Evolutionary conservation across 257 asterid species (phyloP).

Genomic region (Fraxinus excelsior): DNA sequence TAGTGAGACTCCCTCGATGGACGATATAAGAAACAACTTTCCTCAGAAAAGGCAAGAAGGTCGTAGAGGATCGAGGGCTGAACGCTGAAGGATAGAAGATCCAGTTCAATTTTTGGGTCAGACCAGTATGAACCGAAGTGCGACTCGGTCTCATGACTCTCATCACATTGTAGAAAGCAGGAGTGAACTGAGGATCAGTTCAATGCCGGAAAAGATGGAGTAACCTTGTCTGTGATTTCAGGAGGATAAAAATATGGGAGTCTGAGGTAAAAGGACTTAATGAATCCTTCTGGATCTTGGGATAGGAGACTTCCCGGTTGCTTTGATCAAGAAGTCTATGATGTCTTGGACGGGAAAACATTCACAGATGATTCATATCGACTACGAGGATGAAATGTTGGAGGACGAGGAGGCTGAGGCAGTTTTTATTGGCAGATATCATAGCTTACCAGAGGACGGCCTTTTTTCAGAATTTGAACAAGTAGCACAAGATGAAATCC

Average conservation of each 20-base stretch:
- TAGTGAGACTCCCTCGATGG: conserved; percentile 74
- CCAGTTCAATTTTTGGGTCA: conserved; percentile 36
- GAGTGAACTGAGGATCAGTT: conserved; percentile 65
- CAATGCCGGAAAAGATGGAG: conserved; percentile 87
- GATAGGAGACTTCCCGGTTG: conserved; percentile 62
- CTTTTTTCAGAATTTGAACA: conserved; percentile 24
- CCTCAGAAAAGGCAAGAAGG: conserved; percentile 63
- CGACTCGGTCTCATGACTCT: conserved; percentile 59
- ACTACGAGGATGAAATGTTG: conserved; percentile 41
- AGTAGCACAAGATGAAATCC: conserved; percentile 25
- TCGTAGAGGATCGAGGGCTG: conserved; percentile 60
- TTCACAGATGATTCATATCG: conserved; percentile 24
- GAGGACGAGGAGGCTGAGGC: conserved; percentile 37
- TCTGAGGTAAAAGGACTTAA: conserved; percentile 22
- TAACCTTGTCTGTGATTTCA: conserved; percentile 68
- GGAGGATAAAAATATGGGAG: conserved; percentile 72
- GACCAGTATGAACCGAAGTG: conserved; percentile 65
- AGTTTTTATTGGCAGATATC: background rate
- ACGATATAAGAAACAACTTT: conserved; percentile 63
- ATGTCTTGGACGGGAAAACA: conserved; percentile 55
- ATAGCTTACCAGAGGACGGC: conserved; percentile 21
- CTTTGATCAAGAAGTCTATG: conserved; percentile 58
- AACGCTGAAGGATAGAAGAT: conserved; percentile 41
- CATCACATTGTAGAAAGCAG: conserved; percentile 63
- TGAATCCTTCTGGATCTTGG: conserved; percentile 65